phyloP scores from a whole-genome alignment of 148 eudicot species.

The Cornus controversa region DNA sequence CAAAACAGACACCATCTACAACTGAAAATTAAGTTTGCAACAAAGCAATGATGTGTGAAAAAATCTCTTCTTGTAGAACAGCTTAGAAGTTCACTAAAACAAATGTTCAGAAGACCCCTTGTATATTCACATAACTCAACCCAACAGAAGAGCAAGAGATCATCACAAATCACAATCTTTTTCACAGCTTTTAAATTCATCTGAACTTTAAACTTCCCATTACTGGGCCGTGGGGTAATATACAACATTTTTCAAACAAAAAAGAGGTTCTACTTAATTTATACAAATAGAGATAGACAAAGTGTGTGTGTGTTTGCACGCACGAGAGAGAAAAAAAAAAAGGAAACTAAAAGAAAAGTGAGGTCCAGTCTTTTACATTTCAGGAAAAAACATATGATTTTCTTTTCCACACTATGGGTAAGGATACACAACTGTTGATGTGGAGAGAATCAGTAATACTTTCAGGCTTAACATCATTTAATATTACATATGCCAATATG shows the following conservation, averaged over 20 bases:
- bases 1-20: background rate
- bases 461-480: background rate
- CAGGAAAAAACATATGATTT: background rate
- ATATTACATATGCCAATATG: background rate
- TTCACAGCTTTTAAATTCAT: background rate
- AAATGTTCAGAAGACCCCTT: background rate
- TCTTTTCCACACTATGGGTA: constrained; percentile 1
- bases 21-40: background rate
- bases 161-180: background rate
- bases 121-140: background rate
- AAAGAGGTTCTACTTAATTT: background rate
- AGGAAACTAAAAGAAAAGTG: background rate
- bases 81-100: background rate
- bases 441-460: background rate
- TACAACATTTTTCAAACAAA: background rate
- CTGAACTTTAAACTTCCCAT: background rate
- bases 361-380: background rate
- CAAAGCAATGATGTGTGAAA: background rate
- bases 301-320: background rate
- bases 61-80: background rate
- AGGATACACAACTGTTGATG: background rate
- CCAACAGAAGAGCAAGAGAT: background rate
- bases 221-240: too few species aligned
- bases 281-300: too few species aligned
- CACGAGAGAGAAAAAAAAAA: background rate